Evolutionary conservation across 1,284 basidiomycete genomes (phyloP), one percentile per base, ranked within the genome.

Genomic region (Termitomyces sp.): DNA sequence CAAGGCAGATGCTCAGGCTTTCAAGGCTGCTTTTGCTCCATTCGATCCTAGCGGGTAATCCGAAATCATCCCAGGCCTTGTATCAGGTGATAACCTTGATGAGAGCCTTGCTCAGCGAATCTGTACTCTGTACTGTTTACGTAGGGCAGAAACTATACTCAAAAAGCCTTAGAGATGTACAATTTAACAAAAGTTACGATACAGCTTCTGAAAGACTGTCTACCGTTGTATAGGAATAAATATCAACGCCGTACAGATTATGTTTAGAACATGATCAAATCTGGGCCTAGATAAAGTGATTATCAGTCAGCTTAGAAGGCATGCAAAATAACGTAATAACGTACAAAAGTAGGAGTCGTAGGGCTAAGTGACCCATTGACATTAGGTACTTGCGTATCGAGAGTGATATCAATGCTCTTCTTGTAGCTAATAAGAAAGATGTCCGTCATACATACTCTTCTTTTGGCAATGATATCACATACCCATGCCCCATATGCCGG

Each of bases 11-110:
- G 89, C 84, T 3, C 73, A 83, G 52, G 80, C 81, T 54, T 95
- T 97, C 72, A 95, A 94, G 67, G 73, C 77, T 40, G 90, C 88
- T 1, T 94, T 95, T 65, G 77, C 81, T 17, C 71, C 79, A 2
- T 94, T 92, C 67, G 85, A 92, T 67, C 82, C 82, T 15, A 66
- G 63, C 44, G 58, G 33, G 4, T 52, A 41, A 54, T 34, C 9
- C 10, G 17, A 21, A 38, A 26, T 39, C 26, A 21, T 41, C 26
- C 67, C 51, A 57, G 40, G 19, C n/a, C 41, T 49, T 15, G 3
- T n/a, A 42, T 42, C 3, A n/a, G 15, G 12, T 26, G 10, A 15
- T 38, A 17, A 5, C n/a, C 10, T 7, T 28, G n/a, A 38, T 49
- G 1, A 39, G 4, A 13, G 40, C 19, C 40, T 50, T 39, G 12